Percentiles rank a stretch among this genome's conserved stretches.
phyloP scores from a whole-genome alignment of 169 alveolate genomes.

The Eimeria zaria region DNA sequence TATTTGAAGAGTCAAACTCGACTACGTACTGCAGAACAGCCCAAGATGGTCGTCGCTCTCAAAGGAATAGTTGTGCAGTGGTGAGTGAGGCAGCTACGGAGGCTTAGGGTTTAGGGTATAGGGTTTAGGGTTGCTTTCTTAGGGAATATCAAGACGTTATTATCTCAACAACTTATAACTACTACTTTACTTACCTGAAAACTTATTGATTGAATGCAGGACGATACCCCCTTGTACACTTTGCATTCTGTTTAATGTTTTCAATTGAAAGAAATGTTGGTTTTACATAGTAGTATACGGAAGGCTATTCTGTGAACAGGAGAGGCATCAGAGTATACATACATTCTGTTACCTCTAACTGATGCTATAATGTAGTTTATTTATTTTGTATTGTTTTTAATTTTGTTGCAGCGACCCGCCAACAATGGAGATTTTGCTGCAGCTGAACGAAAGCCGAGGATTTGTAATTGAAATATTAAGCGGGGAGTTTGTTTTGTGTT shows the following conservation, averaged over 20 bases:
- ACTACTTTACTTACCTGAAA: too few species aligned
- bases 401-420: conserved; percentile 80
- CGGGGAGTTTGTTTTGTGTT: conserved; percentile 82
- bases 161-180: too few species aligned
- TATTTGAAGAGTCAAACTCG: not conserved
- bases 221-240: not conserved
- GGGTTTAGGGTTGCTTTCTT: too few species aligned
- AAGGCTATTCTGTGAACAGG: too few species aligned
- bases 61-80: conserved; percentile 83
- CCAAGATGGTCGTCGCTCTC: conserved; percentile 81
- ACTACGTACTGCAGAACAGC: not conserved
- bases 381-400: not conserved
- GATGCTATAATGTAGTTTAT: not conserved
- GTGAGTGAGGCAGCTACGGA: not conserved
- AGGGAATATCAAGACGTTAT: too few species aligned
- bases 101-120: not conserved
- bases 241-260: too few species aligned
- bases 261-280: too few species aligned
- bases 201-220: too few species aligned
- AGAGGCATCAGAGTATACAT: too few species aligned
- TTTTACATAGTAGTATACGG: too few species aligned
- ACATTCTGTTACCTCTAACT: not conserved
- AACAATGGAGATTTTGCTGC: conserved; percentile 83
- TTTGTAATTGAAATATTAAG: conserved; percentile 77
- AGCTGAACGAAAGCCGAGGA: conserved; percentile 80